Evolutionary conservation across 148 eudicot genomes (phyloP).

Genomic region (Spergularia bocconei): DNA sequence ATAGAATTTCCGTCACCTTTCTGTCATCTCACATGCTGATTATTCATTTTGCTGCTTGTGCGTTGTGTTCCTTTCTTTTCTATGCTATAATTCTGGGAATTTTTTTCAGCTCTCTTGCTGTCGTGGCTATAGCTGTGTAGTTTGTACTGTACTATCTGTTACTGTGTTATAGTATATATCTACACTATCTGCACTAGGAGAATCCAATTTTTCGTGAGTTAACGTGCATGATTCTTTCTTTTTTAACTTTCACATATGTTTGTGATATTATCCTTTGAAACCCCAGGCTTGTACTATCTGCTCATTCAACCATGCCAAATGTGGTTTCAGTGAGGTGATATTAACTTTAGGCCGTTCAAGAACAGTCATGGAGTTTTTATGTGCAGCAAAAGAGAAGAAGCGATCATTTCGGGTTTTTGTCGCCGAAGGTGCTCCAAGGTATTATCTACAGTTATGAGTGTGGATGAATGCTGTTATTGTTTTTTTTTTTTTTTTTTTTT

Average conservation of each 20-base stretch:
- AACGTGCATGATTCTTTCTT: not conserved
- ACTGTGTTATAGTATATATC: too few relatives aligned
- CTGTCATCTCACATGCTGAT: not conserved
- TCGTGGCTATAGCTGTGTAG: not conserved
- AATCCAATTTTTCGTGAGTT: not conserved
- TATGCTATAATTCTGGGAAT: not conserved
- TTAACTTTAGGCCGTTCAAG: constrained; percentile 90
- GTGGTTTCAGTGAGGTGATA: constrained; percentile 84
- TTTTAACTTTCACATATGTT: constrained; percentile 9
- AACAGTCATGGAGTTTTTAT: constrained; percentile 92
- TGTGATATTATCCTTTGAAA: constrained; percentile 13
- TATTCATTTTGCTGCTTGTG: not conserved
- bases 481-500: too few relatives aligned
- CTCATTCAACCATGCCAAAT: constrained; percentile 24
- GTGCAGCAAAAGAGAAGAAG: constrained; percentile 96
- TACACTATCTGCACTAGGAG: not conserved
- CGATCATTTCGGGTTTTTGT: constrained; percentile 93
- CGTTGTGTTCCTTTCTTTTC: not conserved
- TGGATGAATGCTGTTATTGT: not conserved
- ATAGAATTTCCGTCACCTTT: not conserved
- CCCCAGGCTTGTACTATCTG: constrained; percentile 8
- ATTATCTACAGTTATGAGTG: not conserved
- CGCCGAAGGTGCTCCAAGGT: constrained; percentile 99
- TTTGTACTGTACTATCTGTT: too few relatives aligned
- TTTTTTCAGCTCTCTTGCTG: not conserved